Conservation (phyloP, 257 asterid species). For the Solanum ossicruentum region DNA sequence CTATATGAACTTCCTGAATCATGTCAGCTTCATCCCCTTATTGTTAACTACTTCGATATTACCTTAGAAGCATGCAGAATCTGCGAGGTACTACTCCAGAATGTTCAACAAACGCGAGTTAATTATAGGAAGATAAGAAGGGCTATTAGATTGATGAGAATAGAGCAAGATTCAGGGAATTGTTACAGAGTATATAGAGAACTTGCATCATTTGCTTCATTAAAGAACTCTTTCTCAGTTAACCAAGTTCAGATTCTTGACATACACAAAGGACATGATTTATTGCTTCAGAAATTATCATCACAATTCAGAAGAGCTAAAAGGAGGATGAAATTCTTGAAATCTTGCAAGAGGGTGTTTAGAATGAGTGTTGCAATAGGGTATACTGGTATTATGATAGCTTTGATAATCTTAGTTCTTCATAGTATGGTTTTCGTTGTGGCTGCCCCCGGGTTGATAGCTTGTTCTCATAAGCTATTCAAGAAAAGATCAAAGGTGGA, state of each 20-base stretch:
- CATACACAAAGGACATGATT: constrained; percentile 19
- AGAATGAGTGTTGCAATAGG: constrained; percentile 12
- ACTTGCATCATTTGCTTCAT: constrained; percentile 26
- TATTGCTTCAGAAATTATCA: constrained; percentile 27
- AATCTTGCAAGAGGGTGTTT: constrained; percentile 17
- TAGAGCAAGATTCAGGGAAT: constrained; percentile 11
- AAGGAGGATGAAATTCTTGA: constrained; percentile 16
- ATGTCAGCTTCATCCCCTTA: constrained; percentile 20
- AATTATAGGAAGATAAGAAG: constrained; percentile 14
- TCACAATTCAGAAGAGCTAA: constrained; percentile 22
- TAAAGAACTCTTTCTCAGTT: constrained; percentile 34
- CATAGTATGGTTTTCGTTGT: constrained; percentile 20
- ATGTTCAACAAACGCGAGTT: constrained; percentile 20
- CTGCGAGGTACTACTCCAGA: constrained; percentile 42
- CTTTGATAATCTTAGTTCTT: constrained; percentile 15
- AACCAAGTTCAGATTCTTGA: constrained; percentile 22
- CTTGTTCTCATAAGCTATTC: constrained; percentile 2
- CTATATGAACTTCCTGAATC: constrained; percentile 7
- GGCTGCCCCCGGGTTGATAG: constrained; percentile 18
- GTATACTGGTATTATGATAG: constrained; percentile 14
- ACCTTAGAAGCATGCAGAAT: constrained; percentile 41
- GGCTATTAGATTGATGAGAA: constrained; percentile 7
- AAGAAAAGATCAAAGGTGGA: constrained; percentile 7
- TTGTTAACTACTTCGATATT: constrained; percentile 30
- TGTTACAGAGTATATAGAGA: constrained; percentile 1